Conservation (phyloP, 768 basidiomycete genomes). For the Mycena indigotica region DNA sequence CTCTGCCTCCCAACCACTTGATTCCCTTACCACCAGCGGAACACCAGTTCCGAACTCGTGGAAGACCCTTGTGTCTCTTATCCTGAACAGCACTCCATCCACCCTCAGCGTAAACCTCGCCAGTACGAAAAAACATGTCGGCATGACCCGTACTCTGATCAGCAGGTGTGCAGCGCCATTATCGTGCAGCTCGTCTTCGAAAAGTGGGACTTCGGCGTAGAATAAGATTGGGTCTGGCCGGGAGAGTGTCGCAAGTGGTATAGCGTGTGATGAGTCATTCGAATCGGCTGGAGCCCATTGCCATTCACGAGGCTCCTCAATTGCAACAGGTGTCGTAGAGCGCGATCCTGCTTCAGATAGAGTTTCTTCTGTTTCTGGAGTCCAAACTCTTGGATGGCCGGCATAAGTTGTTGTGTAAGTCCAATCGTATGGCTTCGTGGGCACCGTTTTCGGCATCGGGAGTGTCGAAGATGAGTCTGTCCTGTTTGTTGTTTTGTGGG, state of each 20-base stretch:
- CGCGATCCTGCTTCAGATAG: conserved; percentile 16
- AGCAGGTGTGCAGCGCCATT: conserved; percentile 87
- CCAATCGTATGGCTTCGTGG: conserved; percentile 94
- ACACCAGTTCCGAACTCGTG: conserved; percentile 72
- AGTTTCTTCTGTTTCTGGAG: conserved; percentile 6
- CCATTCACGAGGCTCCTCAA: conserved; percentile 9
- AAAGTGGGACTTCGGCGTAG: conserved; percentile 92
- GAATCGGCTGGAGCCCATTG: conserved; percentile 60
- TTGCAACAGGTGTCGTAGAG: conserved; percentile 1
- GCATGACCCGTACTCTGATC: conserved; percentile 97
- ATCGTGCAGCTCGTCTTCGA: conserved; percentile 96
- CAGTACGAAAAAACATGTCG: conserved; percentile 89
- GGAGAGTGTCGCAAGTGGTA: conserved; percentile 84
- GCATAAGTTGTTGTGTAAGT: conserved; percentile 91
- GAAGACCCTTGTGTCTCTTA: conserved; percentile 86
- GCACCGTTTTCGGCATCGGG: conserved; percentile 69
- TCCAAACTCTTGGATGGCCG: conserved; percentile 49
- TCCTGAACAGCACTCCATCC: conserved; percentile 91
- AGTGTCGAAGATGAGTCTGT: conserved; percentile 65
- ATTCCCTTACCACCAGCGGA: conserved; percentile 73
- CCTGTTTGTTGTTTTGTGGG: conserved; percentile 63
- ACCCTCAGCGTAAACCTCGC: conserved; percentile 91
- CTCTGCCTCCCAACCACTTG: conserved; percentile 87
- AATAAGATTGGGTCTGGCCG: conserved; percentile 96
- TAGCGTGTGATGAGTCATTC: conserved; percentile 57